Percentiles rank a stretch among this genome's conserved stretches.
Conservation (phyloP, 257 asterid genomes). For the Nicotiana noctiflora region DNA sequence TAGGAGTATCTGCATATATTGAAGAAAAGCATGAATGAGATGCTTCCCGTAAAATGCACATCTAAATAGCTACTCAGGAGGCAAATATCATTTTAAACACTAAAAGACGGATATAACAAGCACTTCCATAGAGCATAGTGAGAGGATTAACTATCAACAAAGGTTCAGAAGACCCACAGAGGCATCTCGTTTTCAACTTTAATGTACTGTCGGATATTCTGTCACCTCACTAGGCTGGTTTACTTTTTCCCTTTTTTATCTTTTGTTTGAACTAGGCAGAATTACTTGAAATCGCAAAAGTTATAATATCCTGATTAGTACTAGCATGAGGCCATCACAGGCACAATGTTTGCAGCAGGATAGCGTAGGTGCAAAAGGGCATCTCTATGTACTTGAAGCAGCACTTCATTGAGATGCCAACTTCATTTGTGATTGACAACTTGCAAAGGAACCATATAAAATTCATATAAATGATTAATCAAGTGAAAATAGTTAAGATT, state of each 20-base stretch:
- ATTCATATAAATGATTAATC: not conserved
- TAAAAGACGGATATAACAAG: not conserved
- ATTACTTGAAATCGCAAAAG: too few relatives aligned
- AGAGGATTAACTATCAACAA: not conserved
- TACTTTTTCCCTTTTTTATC: not conserved
- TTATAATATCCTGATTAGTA: too few relatives aligned
- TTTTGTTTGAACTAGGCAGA: not conserved
- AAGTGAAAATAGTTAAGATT: not conserved
- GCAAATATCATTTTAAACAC: not conserved
- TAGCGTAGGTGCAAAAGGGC: not conserved
- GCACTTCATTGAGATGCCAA: not conserved
- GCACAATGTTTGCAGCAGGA: not conserved
- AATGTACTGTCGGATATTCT: not conserved
- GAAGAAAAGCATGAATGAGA: slow-evolving; percentile 4
- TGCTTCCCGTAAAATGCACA: not conserved
- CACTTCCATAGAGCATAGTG: not conserved
- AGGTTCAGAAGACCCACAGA: not conserved
- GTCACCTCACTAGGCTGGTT: not conserved
- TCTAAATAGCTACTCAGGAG: not conserved
- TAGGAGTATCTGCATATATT: slow-evolving; percentile 47
- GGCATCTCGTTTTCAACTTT: not conserved
- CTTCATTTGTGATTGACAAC: not conserved
- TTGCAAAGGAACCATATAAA: not conserved
- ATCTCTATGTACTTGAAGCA: not conserved
- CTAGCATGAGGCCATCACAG: not conserved